Base-by-base conservation (phyloP, 371 early-diverging fungal species). In the Zopfochytrium polystomum region DNA sequence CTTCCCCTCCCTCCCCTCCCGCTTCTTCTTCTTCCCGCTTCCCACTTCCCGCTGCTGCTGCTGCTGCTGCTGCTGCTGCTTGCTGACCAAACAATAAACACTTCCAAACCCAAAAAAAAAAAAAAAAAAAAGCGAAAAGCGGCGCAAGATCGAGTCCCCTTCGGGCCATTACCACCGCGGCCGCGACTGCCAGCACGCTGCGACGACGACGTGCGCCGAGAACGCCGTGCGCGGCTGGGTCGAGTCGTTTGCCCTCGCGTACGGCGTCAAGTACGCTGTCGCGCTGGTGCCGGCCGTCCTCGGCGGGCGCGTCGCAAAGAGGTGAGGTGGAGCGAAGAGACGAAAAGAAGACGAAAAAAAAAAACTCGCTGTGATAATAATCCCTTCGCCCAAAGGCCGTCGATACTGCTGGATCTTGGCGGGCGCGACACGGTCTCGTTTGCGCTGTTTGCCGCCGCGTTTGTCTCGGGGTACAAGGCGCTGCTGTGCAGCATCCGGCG, bases 401-500 rank as follows among this genome's bases (percentile, higher is more conserved):
- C 45, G 5, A 58, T 57, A 9, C 45, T 74, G 22, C 30, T 58
- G 18, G 65, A 68, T 58, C 60, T 71, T 43, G 75, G 71, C 9
- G 75, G 67, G 7, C 11, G 51, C 52, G 93, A 93, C 68, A 93
- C 91, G 1, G 63, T 80, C 0, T 75, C 80, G 42, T 92, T 93
- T 78, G 89, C 92, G 18, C 73, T 89, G 52, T 93, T 92, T 67
- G 68, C 92, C 54, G 85, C 91, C 30, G 79, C 83, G 0, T 87
- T 89, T 59, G 80, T 89, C 30, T 85, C 87, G 30, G 69, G 83
- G 5, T 93, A 93, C 80, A 90, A 90, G 72, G 87, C 79, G 3
- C 76, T 85, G 11, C 74, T 91, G 38, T 93, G 91, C 73, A 58
- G 71, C 2, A 66, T 90, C 72, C 85, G 92, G 30, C 70, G 79